A percentile compares a stretch with the other conserved stretches of the same genome.
phyloP scores from a whole-genome alignment of 2,329 filamentous ascomycete genomes.

The Colletotrichum sidae region DNA sequence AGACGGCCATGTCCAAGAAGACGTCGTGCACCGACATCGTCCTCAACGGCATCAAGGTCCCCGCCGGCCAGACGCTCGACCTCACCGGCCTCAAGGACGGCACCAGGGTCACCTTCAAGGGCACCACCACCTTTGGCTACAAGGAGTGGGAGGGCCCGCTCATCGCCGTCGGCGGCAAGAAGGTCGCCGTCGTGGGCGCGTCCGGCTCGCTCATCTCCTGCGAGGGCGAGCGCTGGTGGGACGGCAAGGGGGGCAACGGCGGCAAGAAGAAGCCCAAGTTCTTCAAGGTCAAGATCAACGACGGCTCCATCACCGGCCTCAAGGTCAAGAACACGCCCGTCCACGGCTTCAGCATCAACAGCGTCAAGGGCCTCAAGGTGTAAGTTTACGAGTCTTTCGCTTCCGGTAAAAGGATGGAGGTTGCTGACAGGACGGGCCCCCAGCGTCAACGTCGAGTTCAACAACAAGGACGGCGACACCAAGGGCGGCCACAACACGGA shows the following conservation, averaged over 20 bases:
- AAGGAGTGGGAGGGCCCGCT: slow-evolving; percentile 74
- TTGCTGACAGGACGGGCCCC: neutral
- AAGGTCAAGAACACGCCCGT: slow-evolving; percentile 56
- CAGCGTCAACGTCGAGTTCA: slow-evolving; percentile 50
- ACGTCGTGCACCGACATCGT: slow-evolving; percentile 65
- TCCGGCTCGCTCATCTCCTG: slow-evolving; percentile 66
- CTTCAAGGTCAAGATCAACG: slow-evolving; percentile 60
- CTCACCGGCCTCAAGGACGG: slow-evolving; percentile 63
- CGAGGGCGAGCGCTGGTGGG: slow-evolving; percentile 70
- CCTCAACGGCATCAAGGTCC: slow-evolving; percentile 65
- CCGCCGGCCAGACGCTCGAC: slow-evolving; percentile 69
- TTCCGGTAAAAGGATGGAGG: neutral
- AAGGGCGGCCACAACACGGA: slow-evolving; percentile 66
- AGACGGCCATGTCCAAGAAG: slow-evolving; percentile 60
- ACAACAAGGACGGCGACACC: slow-evolving; percentile 53
- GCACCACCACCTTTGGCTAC: slow-evolving; percentile 74
- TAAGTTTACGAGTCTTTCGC: neutral
- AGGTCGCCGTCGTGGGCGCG: slow-evolving; percentile 64
- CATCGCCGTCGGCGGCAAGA: slow-evolving; percentile 68
- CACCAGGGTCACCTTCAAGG: slow-evolving; percentile 68
- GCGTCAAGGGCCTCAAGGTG: slow-evolving; percentile 52
- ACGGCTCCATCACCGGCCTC: slow-evolving; percentile 51
- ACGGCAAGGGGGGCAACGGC: slow-evolving; percentile 68
- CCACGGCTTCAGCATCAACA: slow-evolving; percentile 55
- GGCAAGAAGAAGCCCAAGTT: slow-evolving; percentile 73